Percentiles rank a stretch among this genome's conserved stretches.
Evolutionary conservation across 2,329 filamentous ascomycete genomes (phyloP).

Genomic region (Colletotrichum orbiculare): DNA sequence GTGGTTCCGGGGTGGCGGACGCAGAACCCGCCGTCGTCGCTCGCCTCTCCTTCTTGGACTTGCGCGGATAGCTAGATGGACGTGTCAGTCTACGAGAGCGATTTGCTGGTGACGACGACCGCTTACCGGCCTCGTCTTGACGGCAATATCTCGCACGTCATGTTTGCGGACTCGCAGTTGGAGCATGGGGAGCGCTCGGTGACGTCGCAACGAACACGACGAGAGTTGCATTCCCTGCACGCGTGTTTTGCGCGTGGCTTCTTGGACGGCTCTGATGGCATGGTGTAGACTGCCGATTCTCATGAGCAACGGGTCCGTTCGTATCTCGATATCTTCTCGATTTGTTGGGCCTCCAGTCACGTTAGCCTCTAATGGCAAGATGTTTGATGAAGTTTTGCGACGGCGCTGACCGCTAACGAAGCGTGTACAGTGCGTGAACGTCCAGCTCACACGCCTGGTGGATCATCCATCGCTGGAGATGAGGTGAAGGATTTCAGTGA

Average conservation of each 20-base stretch:
- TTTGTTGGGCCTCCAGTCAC: no score
- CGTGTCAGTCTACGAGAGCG: not conserved
- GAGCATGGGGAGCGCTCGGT: constrained; percentile 38
- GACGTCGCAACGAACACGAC: constrained; percentile 39
- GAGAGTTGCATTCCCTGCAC: constrained; percentile 40
- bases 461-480: no score
- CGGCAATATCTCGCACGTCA: constrained; percentile 37
- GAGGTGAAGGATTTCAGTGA: no score
- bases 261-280: constrained; percentile 19
- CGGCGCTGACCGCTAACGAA: no score
- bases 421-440: no score
- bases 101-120: not conserved
- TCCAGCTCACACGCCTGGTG: no score
- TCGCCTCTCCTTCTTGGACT: constrained; percentile 25
- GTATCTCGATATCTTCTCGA: no score
- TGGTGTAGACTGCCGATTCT: not conserved
- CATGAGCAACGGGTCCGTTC: not conserved
- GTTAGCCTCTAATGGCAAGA: no score
- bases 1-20: constrained; percentile 13
- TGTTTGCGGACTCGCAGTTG: constrained; percentile 36
- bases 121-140: constrained; percentile 36
- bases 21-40: not conserved
- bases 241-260: constrained; percentile 39
- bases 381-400: no score
- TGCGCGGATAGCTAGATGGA: constrained; percentile 36